Percentiles rank a stretch among this genome's conserved stretches.
Evolutionary conservation across 768 basidiomycete species (phyloP).

Genomic region (Pisolithus marmoratus): DNA sequence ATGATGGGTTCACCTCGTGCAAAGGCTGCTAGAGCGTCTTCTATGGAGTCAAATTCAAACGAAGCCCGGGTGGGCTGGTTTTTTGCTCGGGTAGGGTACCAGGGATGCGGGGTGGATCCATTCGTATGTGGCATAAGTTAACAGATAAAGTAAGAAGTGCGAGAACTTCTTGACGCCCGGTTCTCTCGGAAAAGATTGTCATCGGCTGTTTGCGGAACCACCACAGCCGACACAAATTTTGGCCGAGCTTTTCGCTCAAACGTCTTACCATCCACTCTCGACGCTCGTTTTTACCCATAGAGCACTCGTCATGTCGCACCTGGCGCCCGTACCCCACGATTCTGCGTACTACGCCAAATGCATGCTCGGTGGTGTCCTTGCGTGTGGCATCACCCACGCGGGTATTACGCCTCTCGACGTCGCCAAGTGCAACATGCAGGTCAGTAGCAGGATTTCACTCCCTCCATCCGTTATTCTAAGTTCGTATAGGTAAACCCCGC

Average conservation of each 20-base stretch:
- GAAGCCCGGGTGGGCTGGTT: constrained; percentile 18
- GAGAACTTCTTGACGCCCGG: background rate
- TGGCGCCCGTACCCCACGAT: constrained; percentile 66
- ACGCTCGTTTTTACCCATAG: constrained; percentile 29
- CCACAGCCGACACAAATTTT: constrained; percentile 1
- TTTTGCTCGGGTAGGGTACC: constrained; percentile 19
- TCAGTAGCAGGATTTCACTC: constrained; percentile 20
- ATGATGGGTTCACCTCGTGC: constrained; percentile 84
- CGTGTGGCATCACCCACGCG: constrained; percentile 85
- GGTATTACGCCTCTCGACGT: constrained; percentile 85
- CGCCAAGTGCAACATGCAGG: constrained; percentile 92
- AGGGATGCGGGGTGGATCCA: background rate
- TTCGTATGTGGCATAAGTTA: background rate
- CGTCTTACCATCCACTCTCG: constrained; percentile 24
- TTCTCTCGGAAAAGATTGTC: background rate
- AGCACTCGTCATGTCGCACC: constrained; percentile 44
- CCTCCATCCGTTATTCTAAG: background rate
- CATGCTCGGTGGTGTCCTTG: constrained; percentile 82
- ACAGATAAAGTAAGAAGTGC: background rate
- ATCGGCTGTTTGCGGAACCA: constrained; percentile 9
- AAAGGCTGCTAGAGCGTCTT: constrained; percentile 74
- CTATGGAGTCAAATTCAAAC: constrained; percentile 76
- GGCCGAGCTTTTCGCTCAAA: constrained; percentile 7
- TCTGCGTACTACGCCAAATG: constrained; percentile 74
- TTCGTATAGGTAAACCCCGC: constrained; percentile 58